phyloP scores from a whole-genome alignment of 1,284 basidiomycete genomes.

The Malassezia globosa region DNA sequence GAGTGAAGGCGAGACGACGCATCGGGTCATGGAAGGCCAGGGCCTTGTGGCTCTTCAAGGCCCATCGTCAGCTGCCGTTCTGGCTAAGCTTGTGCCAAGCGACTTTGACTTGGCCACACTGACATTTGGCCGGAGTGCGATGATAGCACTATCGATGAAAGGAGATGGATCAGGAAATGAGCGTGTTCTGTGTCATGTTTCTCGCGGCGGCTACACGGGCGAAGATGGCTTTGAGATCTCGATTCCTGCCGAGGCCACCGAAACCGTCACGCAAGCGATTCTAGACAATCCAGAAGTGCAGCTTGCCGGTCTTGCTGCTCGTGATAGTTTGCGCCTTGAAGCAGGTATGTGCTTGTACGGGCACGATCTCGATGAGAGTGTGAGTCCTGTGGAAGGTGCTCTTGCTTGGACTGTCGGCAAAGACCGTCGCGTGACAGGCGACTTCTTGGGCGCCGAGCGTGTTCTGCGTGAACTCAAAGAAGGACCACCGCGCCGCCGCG shows the following conservation, averaged over 20 bases:
- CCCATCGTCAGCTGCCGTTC: conserved; percentile 66
- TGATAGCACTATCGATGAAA: conserved; percentile 53
- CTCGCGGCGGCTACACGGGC: conserved; percentile 94
- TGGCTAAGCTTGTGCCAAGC: conserved; percentile 56
- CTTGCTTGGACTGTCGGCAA: conserved; percentile 89
- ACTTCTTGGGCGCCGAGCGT: conserved; percentile 73
- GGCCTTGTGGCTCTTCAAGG: conserved; percentile 86
- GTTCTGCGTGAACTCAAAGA: conserved; percentile 71
- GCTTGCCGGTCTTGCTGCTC: conserved; percentile 78
- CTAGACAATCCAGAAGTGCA: conserved; percentile 57
- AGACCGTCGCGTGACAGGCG: conserved; percentile 57
- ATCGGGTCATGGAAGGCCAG: conserved; percentile 71
- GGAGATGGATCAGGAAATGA: too few species aligned
- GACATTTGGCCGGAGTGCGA: conserved; percentile 41
- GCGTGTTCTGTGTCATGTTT: conserved; percentile 60
- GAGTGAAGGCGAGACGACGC: conserved; percentile 58
- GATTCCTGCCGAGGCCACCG: conserved; percentile 66
- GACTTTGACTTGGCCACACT: conserved; percentile 54
- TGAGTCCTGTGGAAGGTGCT: conserved; percentile 72
- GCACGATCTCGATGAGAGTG: conserved; percentile 76
- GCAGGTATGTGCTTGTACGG: conserved; percentile 98
- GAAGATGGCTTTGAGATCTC: conserved; percentile 99
- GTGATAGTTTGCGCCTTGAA: conserved; percentile 84
- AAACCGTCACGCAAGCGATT: conserved; percentile 63
- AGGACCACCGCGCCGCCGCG: conserved; percentile 60